These are phyloP conservation scores for Pythium dissotocum DNA, from an alignment of 352 stramenopile species.

Conservation along the genomic window DNA sequence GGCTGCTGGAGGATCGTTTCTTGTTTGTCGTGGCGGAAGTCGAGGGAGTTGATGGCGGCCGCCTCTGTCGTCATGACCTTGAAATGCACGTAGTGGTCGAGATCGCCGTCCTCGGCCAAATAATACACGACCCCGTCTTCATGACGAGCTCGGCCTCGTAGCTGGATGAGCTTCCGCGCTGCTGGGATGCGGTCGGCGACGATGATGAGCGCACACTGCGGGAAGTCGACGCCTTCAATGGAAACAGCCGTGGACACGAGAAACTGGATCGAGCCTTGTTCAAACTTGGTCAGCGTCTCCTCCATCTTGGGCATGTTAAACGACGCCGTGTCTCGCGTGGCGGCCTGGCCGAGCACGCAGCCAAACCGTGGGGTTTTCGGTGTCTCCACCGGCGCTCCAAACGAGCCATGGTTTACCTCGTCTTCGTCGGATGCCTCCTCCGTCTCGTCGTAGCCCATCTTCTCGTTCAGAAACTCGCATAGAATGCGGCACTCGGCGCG, in stretches of 20 bases:
- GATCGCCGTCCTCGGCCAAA: constrained; percentile 53
- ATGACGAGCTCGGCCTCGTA: constrained; percentile 72
- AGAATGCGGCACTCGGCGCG: constrained; percentile 80
- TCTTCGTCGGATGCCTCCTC: constrained; percentile 28
- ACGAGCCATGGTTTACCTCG: constrained; percentile 7
- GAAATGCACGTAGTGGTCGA: constrained; percentile 49
- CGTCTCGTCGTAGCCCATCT: constrained; percentile 30
- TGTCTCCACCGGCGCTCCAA: neutral
- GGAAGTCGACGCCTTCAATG: constrained; percentile 79
- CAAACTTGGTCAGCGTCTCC: constrained; percentile 53
- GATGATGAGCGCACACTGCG: constrained; percentile 66
- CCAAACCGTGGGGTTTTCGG: constrained; percentile 37
- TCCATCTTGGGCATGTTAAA: constrained; percentile 64
- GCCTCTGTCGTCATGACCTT: constrained; percentile 44
- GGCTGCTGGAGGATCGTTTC: constrained; percentile 61
- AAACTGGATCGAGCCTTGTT: constrained; percentile 51
- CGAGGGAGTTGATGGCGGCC: constrained; percentile 56
- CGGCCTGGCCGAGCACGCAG: constrained; percentile 64
- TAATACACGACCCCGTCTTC: constrained; percentile 80
- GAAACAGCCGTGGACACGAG: constrained; percentile 81
- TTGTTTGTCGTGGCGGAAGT: constrained; percentile 68
- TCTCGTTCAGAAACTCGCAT: constrained; percentile 77
- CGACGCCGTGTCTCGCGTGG: constrained; percentile 54
- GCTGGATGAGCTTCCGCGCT: constrained; percentile 67
- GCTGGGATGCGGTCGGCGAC: constrained; percentile 57